Evolutionary conservation across 2,329 filamentous ascomycete genomes (phyloP).

Genomic region (Ascochyta clinopodiicola): DNA sequence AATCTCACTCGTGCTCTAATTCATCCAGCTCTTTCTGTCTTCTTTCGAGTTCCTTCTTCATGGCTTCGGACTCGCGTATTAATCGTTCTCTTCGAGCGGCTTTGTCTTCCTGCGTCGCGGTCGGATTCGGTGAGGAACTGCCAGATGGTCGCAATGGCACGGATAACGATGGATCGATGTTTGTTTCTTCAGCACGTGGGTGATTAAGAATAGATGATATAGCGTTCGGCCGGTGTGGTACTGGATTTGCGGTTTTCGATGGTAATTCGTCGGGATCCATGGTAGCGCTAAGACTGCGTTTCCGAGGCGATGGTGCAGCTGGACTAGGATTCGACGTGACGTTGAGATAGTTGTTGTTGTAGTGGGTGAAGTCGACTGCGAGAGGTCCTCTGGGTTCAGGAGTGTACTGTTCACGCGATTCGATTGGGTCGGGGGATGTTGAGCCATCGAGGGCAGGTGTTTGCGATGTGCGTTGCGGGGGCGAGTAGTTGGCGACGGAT

Average conservation of each 20-base stretch:
- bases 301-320: conserved; percentile 38
- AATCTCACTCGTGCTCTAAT: conserved; percentile 36
- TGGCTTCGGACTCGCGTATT: conserved; percentile 39
- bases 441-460: conserved; percentile 43
- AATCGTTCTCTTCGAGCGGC: conserved; percentile 38
- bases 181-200: conserved; percentile 30
- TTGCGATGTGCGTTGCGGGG: conserved; percentile 34
- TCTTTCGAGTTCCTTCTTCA: conserved; percentile 39
- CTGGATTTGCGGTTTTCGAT: conserved; percentile 25
- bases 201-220: conserved; percentile 47
- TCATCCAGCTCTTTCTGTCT: conserved; percentile 42
- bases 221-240: conserved; percentile 41
- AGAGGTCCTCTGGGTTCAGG: conserved; percentile 40
- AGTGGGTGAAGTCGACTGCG: conserved; percentile 49
- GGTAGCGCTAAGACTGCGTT: conserved; percentile 46
- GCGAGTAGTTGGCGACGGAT: conserved; percentile 40
- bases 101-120: conserved; percentile 38
- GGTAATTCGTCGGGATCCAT: conserved; percentile 37
- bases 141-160: conserved; percentile 26
- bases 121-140: conserved; percentile 27
- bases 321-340: conserved; percentile 26
- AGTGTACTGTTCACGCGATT: conserved; percentile 37
- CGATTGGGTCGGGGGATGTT: conserved; percentile 45
- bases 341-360: conserved; percentile 21
- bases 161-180: conserved; percentile 44